Evolutionary conservation across 371 early-diverging fungal species (phyloP), one percentile per base, ranked within the genome.

Genomic region (Lichtheimia ornata): DNA sequence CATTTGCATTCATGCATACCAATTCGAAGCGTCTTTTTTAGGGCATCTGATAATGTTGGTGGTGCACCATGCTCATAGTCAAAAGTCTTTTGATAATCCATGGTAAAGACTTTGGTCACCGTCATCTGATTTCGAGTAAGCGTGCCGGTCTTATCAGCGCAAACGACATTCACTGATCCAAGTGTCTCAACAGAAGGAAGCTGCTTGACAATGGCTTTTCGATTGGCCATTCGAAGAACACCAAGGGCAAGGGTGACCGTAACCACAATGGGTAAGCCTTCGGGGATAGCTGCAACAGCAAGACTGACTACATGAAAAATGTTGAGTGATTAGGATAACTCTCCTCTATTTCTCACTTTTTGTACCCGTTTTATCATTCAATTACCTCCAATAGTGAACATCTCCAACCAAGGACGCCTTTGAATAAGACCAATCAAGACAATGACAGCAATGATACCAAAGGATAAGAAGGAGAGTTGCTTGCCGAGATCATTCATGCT

Each of bases 211-310:
- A 97, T 91, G 6, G 93, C 91, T 52, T 89, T 84, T 50, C 91
- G 80, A 40, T 89, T 87, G 9, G 96, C 93, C 94, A 97, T 92
- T 28, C 94, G 84, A 64, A 94, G 79, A 4, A 95, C 95, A 42
- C 94, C 94, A 15, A 94, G 72, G 0, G 95, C 95, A 61, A 97
- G 78, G 0, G 96, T 94, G 14, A 97, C 93, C 0, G 96, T 93
- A 25, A 97, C 93, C 15, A 93, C 94, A 63, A 96, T 91, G 17
- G 97, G 96, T 40, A 97, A 77, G 1, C 96, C 94, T 69, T 96
- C 97, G 1, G 98, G 98, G 45, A 97, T 96, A 59, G 96, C 97
- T 41, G 97, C 95, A 0, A 97, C 96, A 2, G 96, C 94, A 60
- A 95, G 77, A 83, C 88, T 87, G 28, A 95, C 90, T 78, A 59